These are phyloP conservation scores for Cochlearia excelsa DNA, from an alignment of 345 rosid genomes.

Conservation along the genomic window DNA sequence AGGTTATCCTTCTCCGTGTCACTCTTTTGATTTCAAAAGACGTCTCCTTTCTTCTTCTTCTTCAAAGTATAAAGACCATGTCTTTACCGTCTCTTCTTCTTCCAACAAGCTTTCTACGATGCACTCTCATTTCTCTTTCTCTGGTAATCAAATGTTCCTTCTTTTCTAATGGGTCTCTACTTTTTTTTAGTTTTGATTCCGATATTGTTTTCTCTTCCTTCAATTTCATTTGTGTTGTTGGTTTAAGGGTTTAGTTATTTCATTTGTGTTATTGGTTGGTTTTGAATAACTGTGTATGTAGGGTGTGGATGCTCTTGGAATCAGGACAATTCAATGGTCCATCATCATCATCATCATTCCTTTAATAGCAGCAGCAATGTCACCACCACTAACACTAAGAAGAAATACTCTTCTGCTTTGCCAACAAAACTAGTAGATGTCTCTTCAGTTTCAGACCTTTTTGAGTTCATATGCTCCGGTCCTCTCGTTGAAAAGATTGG, in stretches of 20 bases:
- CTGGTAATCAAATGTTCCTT: constrained; percentile 37
- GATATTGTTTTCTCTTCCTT: neutral
- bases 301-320: constrained; percentile 59
- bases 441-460: constrained; percentile 75
- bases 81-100: constrained; percentile 8
- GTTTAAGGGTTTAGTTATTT: neutral
- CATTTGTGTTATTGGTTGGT: neutral
- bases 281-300: constrained; percentile 32
- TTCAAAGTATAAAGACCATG: constrained; percentile 30
- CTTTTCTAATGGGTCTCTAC: neutral
- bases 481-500: constrained; percentile 70
- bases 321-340: constrained; percentile 44
- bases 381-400: too few species aligned
- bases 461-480: constrained; percentile 73
- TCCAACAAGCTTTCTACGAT: constrained; percentile 33
- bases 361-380: too few species aligned
- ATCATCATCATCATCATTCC: constrained; percentile 1
- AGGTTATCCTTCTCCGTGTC: constrained; percentile 30
- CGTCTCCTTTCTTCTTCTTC: constrained; percentile 20
- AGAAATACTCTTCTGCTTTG: constrained; percentile 36
- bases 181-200: neutral
- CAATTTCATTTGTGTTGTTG: neutral
- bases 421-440: constrained; percentile 59
- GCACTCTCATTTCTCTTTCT: constrained; percentile 37
- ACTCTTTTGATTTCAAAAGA: constrained; percentile 34